A percentile compares a stretch with the other conserved stretches of the same genome.
Conservation (phyloP, 1,139 yeast genomes). For the Casaregolazyma lundiana region DNA sequence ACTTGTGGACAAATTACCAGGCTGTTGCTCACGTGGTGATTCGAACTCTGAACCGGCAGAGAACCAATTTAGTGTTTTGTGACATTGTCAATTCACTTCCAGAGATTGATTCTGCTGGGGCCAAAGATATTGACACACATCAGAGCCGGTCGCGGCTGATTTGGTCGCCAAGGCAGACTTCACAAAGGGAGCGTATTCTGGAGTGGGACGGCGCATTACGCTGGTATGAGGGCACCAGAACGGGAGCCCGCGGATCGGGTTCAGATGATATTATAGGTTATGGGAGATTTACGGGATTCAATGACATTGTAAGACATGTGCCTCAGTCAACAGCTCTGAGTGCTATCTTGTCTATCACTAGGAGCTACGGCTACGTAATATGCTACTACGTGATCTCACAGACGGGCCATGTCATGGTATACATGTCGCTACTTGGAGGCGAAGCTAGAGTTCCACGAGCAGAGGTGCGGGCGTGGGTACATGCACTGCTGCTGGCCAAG, state of each 20-base stretch:
- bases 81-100: constrained; percentile 27
- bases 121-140: constrained; percentile 18
- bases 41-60: constrained; percentile 33
- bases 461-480: constrained; percentile 32
- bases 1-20: constrained; percentile 34
- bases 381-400: constrained; percentile 15
- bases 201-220: constrained; percentile 31
- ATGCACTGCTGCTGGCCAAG: constrained; percentile 29
- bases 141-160: constrained; percentile 25
- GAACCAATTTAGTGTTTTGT: constrained; percentile 33
- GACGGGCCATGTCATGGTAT: constrained; percentile 16
- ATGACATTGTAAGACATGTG: constrained; percentile 13
- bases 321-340: constrained; percentile 11
- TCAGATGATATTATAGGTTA: constrained; percentile 21
- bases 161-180: constrained; percentile 27
- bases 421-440: constrained; percentile 23
- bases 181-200: constrained; percentile 30
- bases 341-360: constrained; percentile 14
- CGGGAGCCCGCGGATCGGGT: constrained; percentile 5
- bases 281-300: constrained; percentile 22
- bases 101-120: constrained; percentile 22
- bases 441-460: constrained; percentile 12
- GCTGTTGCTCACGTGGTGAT: constrained; percentile 36
- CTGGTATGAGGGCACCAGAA: constrained; percentile 20
- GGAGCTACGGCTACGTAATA: constrained; percentile 21